These are phyloP conservation scores for Ensete glaucum DNA, from an alignment of 176 grass and related monocot genomes.

Conservation along the genomic window DNA sequence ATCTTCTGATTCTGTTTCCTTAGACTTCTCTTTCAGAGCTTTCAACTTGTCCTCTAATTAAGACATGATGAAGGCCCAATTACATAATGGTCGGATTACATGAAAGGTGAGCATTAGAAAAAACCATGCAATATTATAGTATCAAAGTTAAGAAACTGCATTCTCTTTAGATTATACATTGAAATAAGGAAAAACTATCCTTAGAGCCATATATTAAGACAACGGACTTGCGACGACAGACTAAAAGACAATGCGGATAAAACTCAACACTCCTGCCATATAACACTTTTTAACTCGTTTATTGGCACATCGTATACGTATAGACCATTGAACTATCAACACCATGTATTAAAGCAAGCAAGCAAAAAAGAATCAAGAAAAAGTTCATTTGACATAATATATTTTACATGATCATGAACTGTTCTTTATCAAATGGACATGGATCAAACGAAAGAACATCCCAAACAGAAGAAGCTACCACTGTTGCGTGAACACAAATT, in stretches of 20 bases:
- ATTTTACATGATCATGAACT: neutral
- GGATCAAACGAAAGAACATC: neutral
- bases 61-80: conserved; percentile 1
- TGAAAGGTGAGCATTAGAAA: neutral
- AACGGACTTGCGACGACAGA: no score
- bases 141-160: neutral
- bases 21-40: conserved; percentile 53
- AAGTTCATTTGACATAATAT: neutral
- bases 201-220: neutral
- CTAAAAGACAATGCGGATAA: no score
- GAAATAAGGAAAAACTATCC: neutral
- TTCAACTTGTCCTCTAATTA: conserved; percentile 60
- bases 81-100: conserved; percentile 7
- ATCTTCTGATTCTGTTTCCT: conserved; percentile 35
- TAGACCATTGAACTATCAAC: no score
- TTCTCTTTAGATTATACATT: neutral
- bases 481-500: no score
- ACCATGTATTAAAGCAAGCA: neutral
- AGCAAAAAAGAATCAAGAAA: neutral
- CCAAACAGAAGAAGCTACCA: neutral
- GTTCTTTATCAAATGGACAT: neutral
- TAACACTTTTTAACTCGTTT: no score
- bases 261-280: no score
- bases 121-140: neutral
- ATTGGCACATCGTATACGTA: no score